These are phyloP conservation scores for Aspergillus novofumigatus DNA, from an alignment of 2,329 filamentous ascomycete genomes.

Conservation along the genomic window DNA sequence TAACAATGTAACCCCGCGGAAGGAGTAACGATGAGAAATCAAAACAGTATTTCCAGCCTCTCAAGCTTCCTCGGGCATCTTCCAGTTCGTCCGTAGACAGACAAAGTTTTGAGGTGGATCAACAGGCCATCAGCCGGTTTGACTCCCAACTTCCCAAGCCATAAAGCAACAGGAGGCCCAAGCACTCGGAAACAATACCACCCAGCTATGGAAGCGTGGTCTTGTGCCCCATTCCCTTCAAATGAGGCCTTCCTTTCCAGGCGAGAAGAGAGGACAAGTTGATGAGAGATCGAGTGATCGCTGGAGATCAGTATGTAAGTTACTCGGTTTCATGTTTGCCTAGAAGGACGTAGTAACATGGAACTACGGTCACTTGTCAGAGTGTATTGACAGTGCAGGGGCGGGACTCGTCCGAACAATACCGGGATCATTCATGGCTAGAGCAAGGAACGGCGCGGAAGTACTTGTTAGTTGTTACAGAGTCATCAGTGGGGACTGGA, in stretches of 20 bases:
- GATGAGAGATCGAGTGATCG: not conserved
- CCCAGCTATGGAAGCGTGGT: constrained; percentile 7
- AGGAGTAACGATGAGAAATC: not conserved
- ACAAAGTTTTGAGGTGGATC: not conserved
- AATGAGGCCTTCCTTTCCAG: not conserved
- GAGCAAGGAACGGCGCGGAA: not conserved
- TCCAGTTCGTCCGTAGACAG: not conserved
- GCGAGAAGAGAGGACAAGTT: not conserved
- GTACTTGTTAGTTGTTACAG: not conserved
- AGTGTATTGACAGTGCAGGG: not conserved
- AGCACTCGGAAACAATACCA: constrained; percentile 16
- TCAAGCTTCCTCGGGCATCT: not conserved
- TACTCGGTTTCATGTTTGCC: too few species aligned
- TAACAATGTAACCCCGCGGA: not conserved
- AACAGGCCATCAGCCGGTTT: not conserved
- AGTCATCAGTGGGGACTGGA: not conserved
- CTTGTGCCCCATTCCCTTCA: not conserved
- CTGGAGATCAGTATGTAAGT: not conserved
- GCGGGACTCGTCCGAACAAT: not conserved
- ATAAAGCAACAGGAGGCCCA: constrained; percentile 10
- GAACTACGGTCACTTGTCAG: not conserved
- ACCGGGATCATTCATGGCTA: not conserved
- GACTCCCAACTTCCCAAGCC: not conserved
- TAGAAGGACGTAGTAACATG: too few species aligned
- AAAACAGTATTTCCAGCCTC: not conserved